These are phyloP conservation scores for Graphilbum fragrans DNA, from an alignment of 2,329 filamentous ascomycete species.

Conservation along the genomic window DNA sequence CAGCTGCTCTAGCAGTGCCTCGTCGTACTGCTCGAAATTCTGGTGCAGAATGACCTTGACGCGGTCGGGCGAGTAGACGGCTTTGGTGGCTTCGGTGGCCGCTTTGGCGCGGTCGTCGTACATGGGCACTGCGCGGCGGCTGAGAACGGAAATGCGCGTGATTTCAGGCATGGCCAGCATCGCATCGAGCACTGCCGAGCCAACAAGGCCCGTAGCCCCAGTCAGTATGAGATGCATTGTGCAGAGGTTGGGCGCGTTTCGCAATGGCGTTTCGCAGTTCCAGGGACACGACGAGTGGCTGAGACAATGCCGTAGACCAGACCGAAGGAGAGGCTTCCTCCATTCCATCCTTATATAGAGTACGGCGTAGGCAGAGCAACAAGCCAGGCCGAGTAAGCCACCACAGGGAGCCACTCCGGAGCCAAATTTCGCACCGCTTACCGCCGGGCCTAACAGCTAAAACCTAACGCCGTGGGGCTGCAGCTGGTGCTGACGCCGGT, in stretches of 20 bases:
- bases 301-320: too few species aligned
- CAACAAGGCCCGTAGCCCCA: constrained; percentile 56
- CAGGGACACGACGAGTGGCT: too few species aligned
- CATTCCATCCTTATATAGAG: too few species aligned
- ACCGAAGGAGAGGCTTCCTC: too few species aligned
- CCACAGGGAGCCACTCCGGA: too few species aligned
- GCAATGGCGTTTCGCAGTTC: too few species aligned
- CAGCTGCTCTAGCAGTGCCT: constrained; percentile 43
- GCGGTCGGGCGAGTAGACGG: constrained; percentile 10
- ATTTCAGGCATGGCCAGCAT: constrained; percentile 46
- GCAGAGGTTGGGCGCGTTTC: background rate
- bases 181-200: constrained; percentile 46
- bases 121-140: constrained; percentile 51
- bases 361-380: too few species aligned
- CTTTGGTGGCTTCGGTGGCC: constrained; percentile 26
- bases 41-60: constrained; percentile 50
- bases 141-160: constrained; percentile 56
- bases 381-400: too few species aligned
- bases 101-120: constrained; percentile 31
- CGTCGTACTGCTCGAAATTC: constrained; percentile 51
- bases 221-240: constrained; percentile 54
- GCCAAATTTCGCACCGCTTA: too few species aligned
- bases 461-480: too few species aligned
- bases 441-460: too few species aligned
- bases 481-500: too few species aligned